phyloP scores from a whole-genome alignment of 1,284 basidiomycete species.

The Afroboletus lepidellus region DNA sequence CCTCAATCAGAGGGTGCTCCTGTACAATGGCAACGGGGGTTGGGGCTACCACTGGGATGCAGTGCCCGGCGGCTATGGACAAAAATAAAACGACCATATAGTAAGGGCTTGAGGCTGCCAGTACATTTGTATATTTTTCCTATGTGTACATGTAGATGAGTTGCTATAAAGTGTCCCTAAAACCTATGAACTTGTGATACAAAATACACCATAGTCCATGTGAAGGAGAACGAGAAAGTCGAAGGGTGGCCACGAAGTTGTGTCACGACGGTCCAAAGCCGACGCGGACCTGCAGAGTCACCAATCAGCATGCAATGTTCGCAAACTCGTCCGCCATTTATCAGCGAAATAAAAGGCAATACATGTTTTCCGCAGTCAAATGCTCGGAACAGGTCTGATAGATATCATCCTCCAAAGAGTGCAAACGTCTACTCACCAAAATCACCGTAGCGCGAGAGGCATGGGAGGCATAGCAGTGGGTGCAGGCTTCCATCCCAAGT shows the following conservation, averaged over 20 bases:
- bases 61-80: too few relatives aligned
- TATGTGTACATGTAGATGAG: conserved; percentile 12
- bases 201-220: conserved; percentile 22
- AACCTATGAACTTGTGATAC: conserved; percentile 8
- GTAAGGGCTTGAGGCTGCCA: too few relatives aligned
- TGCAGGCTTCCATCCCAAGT: conserved; percentile 49
- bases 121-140: neutral
- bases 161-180: neutral
- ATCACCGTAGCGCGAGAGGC: conserved; percentile 32
- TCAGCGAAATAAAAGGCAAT: conserved; percentile 32
- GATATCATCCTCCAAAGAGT: conserved; percentile 31
- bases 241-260: neutral
- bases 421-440: conserved; percentile 21
- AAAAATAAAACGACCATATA: neutral
- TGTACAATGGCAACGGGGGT: neutral
- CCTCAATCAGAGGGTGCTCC: too few relatives aligned
- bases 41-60: neutral
- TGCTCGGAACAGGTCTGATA: conserved; percentile 45
- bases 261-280: neutral
- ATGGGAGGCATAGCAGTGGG: conserved; percentile 62
- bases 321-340: neutral
- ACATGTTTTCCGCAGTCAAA: conserved; percentile 30
- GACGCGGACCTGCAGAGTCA: conserved; percentile 5
- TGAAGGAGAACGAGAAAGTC: neutral
- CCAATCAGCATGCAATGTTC: conserved; percentile 1